Evolutionary conservation across 2,329 filamentous ascomycete species (phyloP).

Genomic region (Coniella vitis): DNA sequence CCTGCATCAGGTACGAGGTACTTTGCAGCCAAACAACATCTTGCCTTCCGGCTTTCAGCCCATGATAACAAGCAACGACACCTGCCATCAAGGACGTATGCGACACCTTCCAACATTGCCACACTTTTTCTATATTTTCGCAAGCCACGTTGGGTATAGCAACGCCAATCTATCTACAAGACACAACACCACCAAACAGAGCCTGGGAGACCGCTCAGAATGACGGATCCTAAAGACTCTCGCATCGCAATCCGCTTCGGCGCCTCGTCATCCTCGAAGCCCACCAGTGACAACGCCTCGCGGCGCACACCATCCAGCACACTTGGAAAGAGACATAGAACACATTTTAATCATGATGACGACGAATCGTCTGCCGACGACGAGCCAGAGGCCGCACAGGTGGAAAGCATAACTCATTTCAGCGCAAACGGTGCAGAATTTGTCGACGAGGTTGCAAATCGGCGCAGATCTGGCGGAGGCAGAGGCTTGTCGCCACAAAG

Average conservation of each 20-base stretch:
- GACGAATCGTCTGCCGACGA: constrained; percentile 31
- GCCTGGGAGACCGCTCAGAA: constrained; percentile 16
- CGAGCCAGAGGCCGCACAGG: constrained; percentile 4
- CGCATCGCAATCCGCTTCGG: constrained; percentile 46
- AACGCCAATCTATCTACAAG: too few relatives aligned
- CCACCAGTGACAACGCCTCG: constrained; percentile 20
- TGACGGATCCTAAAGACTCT: constrained; percentile 31
- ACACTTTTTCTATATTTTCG: too few relatives aligned
- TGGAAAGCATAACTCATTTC: constrained; percentile 15
- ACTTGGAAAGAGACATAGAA: constrained; percentile 42
- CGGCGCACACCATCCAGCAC: constrained; percentile 33
- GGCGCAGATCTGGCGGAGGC: neutral
- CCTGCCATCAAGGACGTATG: too few relatives aligned
- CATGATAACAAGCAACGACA: too few relatives aligned
- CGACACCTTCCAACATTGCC: too few relatives aligned
- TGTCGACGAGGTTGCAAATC: neutral
- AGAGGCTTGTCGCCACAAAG: constrained; percentile 2
- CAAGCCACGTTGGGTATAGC: too few relatives aligned
- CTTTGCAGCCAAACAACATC: too few relatives aligned
- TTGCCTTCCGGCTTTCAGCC: too few relatives aligned
- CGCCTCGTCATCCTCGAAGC: constrained; percentile 21
- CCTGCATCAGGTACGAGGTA: too few relatives aligned
- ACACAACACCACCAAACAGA: neutral
- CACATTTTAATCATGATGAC: constrained; percentile 36
- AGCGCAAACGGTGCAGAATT: constrained; percentile 14